Conservation (phyloP, 768 basidiomycete genomes). For the Pilatotrama ljubarskyi region DNA sequence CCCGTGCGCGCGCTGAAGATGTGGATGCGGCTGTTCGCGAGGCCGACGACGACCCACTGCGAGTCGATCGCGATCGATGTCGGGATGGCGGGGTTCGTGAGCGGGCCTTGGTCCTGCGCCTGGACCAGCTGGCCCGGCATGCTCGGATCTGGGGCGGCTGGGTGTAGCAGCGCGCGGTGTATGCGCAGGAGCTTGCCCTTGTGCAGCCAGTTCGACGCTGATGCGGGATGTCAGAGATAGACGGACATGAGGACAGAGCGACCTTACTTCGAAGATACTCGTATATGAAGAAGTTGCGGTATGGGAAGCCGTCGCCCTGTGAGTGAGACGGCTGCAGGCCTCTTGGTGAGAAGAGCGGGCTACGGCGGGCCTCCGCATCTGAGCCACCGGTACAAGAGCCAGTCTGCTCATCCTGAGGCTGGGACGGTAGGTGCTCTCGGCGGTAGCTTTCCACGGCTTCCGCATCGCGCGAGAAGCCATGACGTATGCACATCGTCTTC, state of each 20-base stretch:
- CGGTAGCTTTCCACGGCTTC: constrained; percentile 32
- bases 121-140: constrained; percentile 16
- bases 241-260: constrained; percentile 3
- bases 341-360: background rate
- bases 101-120: constrained; percentile 10
- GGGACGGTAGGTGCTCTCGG: constrained; percentile 1
- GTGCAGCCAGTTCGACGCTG: constrained; percentile 80
- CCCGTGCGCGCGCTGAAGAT: constrained; percentile 83
- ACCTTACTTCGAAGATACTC: constrained; percentile 70
- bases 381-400: background rate
- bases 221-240: background rate
- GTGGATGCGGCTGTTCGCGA: constrained; percentile 83
- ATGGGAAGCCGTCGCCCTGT: constrained; percentile 45
- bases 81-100: constrained; percentile 62
- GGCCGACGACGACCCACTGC: constrained; percentile 85
- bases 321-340: constrained; percentile 4
- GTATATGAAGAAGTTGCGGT: constrained; percentile 67
- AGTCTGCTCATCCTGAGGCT: constrained; percentile 27
- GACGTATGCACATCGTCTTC: constrained; percentile 68
- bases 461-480: constrained; percentile 46
- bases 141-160: constrained; percentile 6
- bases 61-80: constrained; percentile 85
- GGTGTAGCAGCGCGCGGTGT: constrained; percentile 48
- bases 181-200: constrained; percentile 71
- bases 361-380: background rate